phyloP scores from a whole-genome alignment of 1,139 yeast species.

The Arxiozyma bovina region DNA sequence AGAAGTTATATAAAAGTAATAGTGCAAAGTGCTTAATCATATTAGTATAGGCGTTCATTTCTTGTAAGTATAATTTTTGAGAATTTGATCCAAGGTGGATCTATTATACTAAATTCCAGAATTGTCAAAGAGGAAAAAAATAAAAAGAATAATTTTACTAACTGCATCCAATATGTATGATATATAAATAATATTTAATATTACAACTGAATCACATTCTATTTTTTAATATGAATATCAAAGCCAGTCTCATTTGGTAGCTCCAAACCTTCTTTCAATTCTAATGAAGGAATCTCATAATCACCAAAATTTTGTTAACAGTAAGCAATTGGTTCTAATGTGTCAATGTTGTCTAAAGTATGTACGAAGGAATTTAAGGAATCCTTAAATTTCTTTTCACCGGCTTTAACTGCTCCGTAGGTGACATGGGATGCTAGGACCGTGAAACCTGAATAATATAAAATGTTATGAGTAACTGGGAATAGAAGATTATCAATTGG shows the following conservation, averaged over 20 bases:
- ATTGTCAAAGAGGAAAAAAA: too few species aligned
- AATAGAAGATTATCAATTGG: conserved; percentile 19
- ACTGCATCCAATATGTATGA: too few species aligned
- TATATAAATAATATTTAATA: neutral
- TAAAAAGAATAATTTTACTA: too few species aligned
- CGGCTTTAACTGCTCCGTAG: conserved; percentile 10
- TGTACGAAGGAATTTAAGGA: conserved; percentile 6
- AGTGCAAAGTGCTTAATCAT: too few species aligned
- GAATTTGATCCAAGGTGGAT: too few species aligned
- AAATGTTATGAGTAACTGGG: conserved; percentile 21
- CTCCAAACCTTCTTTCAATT: conserved; percentile 14
- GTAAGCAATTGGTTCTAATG: conserved; percentile 13
- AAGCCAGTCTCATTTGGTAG: conserved; percentile 11
- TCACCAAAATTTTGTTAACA: conserved; percentile 22
- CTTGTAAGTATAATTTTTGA: too few species aligned
- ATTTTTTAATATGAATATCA: conserved; percentile 7
- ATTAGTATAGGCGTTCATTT: too few species aligned
- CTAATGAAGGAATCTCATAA: conserved; percentile 12
- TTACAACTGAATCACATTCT: too few species aligned
- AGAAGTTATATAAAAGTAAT: too few species aligned
- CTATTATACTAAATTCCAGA: too few species aligned
- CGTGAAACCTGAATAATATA: conserved; percentile 18
- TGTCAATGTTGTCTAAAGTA: conserved; percentile 10
- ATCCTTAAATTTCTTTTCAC: conserved; percentile 7
- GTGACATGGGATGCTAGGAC: conserved; percentile 19